Conservation (phyloP, 768 basidiomycete genomes). For the Russula ochroleuca region DNA sequence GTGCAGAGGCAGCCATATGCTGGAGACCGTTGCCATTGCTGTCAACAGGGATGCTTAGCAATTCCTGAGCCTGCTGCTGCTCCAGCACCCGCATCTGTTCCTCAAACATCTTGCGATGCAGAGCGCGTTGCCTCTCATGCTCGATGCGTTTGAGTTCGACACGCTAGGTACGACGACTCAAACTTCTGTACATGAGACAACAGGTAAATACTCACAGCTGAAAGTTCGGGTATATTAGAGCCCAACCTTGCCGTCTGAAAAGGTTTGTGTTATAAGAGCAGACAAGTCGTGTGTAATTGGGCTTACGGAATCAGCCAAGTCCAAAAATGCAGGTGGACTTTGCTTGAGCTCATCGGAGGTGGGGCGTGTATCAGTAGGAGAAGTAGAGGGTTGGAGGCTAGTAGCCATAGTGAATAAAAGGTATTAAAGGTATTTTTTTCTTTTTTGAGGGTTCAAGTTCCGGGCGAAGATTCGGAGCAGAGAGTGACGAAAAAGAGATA, state of each 20-base stretch:
- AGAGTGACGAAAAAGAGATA: constrained; percentile 38
- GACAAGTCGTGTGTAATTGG: constrained; percentile 16
- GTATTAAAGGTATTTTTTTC: constrained; percentile 37
- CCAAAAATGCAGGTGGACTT: constrained; percentile 88
- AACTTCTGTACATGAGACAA: constrained; percentile 15
- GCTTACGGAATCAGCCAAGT: constrained; percentile 89
- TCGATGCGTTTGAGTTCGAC: constrained; percentile 85
- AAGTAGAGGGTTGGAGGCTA: constrained; percentile 64
- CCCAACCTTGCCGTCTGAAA: constrained; percentile 73
- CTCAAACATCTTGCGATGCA: constrained; percentile 90
- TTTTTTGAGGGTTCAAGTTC: constrained; percentile 42
- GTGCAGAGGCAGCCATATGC: constrained; percentile 82
- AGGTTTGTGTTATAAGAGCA: constrained; percentile 21
- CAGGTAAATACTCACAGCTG: constrained; percentile 56
- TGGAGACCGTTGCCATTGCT: constrained; percentile 48
- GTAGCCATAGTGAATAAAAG: constrained; percentile 60
- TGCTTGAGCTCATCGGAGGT: constrained; percentile 71
- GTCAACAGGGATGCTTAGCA: constrained; percentile 71
- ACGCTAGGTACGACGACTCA: constrained; percentile 44
- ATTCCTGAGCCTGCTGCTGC: constrained; percentile 83
- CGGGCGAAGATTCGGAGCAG: constrained; percentile 47
- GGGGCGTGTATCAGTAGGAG: constrained; percentile 66
- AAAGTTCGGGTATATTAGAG: constrained; percentile 82
- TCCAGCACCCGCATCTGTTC: constrained; percentile 95
- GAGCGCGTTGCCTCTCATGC: constrained; percentile 82